Conservation (phyloP, 345 rosid species). For the Stellera chamaejasme region DNA sequence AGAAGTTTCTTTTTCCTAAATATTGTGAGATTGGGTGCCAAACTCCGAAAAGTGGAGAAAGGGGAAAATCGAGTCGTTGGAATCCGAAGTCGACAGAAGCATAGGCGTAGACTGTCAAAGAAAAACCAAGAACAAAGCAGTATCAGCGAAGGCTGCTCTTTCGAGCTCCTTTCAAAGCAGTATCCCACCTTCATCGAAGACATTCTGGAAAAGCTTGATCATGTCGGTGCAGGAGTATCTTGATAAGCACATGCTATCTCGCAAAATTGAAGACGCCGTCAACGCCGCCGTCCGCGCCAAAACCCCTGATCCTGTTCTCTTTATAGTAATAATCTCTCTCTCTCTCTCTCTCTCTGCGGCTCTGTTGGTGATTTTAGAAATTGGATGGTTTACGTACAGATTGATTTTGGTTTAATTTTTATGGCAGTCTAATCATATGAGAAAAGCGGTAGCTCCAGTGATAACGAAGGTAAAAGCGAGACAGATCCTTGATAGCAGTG, state of each 20-base stretch:
- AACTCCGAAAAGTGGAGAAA: too few relatives aligned
- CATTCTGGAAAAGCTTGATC: conserved; percentile 10
- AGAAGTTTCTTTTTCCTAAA: too few relatives aligned
- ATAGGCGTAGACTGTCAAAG: too few relatives aligned
- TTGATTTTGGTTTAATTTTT: not conserved
- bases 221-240: conserved; percentile 97
- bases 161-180: too few relatives aligned
- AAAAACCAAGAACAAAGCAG: too few relatives aligned
- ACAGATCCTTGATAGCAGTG: conserved; percentile 94
- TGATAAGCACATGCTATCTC: conserved; percentile 84
- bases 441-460: conserved; percentile 70
- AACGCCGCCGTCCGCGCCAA: conserved; percentile 97
- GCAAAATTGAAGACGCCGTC: conserved; percentile 97
- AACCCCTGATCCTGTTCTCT: conserved; percentile 89
- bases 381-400: not conserved
- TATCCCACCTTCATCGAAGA: not conserved
- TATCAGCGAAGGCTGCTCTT: too few relatives aligned
- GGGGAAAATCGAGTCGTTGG: too few relatives aligned
- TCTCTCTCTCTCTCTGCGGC: not conserved
- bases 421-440: conserved; percentile 88
- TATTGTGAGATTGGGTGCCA: too few relatives aligned
- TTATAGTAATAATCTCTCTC: conserved; percentile 48
- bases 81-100: too few relatives aligned
- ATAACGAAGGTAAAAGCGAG: conserved; percentile 83
- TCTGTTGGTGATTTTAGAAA: not conserved